Base-by-base conservation (phyloP, 192 early-diverging fungal genomes). In the Lobosporangium transversale region DNA sequence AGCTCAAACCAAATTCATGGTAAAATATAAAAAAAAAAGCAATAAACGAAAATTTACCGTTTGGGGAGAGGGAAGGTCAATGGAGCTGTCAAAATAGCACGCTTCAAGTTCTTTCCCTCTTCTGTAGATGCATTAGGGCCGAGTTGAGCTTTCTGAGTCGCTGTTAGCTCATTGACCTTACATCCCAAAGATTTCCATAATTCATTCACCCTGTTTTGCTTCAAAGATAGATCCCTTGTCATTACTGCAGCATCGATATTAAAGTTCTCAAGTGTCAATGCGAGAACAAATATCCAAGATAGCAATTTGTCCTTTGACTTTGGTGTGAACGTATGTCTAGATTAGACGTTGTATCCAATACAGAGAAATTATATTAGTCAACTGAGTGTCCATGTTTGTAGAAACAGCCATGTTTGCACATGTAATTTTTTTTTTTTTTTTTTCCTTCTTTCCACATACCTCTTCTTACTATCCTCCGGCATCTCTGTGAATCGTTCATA, bases 261-360 rank as follows among this genome's bases (percentile, higher is more conserved):
- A 83, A 86, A 95, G 69, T 90, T 87, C 67, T 93, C 89, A 2
- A 94, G 66, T 11, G 85, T 87, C 64, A 97, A 79, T 61, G 85
- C 85, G 43, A 94, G 75, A 14, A 86, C 85, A 42, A 92, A 68
- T 54, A 94, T 92, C 68, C 94, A 91, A 62, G 89, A 91, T 14
- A 91, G 76, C 7, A 97, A 83, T 79, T 86, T 92, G 79, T 92
- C 92, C 60, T 90, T 88, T 42, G 82, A 85, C 21, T 85, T 71
- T 62, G 89, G 75, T 21, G 90, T 90, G 61, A 82, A 85, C 45
- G 64, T 84, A 44, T 70, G 63, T 52, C 66, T 74, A 53, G 30
- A 24, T 15, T 27, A 21, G n/a, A n/a, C n/a, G n/a, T n/a, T n/a
- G n/a, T n/a, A n/a, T n/a, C n/a, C n/a, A n/a, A n/a, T n/a, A n/a